Base-by-base conservation (phyloP, 805 yeast species). In the Saturnispora quitensis region DNA sequence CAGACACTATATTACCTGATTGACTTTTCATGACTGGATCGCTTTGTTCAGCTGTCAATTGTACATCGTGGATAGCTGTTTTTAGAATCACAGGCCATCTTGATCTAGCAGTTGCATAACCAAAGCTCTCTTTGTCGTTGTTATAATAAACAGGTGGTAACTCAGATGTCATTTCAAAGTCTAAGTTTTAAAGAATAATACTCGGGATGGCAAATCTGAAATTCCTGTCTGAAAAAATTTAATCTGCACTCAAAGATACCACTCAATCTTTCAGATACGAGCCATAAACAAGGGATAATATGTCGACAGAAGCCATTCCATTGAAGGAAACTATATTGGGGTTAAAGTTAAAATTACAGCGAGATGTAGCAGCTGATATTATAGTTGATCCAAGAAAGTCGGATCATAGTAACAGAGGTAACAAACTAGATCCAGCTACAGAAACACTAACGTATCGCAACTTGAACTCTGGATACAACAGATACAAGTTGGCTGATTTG, bases 11-110 rank as follows among this genome's bases (percentile, higher is more conserved):
- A 18, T 46, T 48, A 2, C 60, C 63, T 28, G 85, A 87, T 57
- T 85, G 85, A 3, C 55, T 52, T 22, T 60, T 58, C 18, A 65
- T 62, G 20, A 65, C 64, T 3, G 60, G 56, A 7, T 40, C 40
- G 40, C 55, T 36, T 4, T 47, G 18, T 27, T 22, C 5, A 42
- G 38, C 20, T 8, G 43, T 60, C 4, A 31, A 40, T 31, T 60
- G 40, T 42, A 84, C 69, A 62, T 90, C 97, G 27, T 74, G 77
- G 44, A 87, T 71, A 18, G 83, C 80, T 20, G 83, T 86, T 28
- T 77, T 73, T 45, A 90, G 62, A 57, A 93, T 88, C 51, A 80
- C 80, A 28, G 96, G 91, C 97, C 98, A 93, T 67, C 99, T 82
- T 36, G 73, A 72, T 56, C 79, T 75, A 9, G 87, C 85, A 0